phyloP scores from a whole-genome alignment of 78 protist species.

The Dictyostelium firmibasis region DNA sequence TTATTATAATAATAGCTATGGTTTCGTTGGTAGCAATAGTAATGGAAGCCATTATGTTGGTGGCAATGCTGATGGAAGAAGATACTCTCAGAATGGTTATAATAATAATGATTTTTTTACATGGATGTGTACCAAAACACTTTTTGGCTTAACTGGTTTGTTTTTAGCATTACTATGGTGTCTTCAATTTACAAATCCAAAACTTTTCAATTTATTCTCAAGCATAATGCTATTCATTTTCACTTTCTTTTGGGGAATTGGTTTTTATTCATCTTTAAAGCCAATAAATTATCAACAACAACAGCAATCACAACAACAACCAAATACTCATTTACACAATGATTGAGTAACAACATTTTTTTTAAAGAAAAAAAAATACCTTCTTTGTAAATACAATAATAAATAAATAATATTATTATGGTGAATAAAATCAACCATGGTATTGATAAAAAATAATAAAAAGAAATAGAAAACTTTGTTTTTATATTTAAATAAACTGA shows the following conservation, averaged over 20 bases:
- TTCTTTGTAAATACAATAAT: neutral
- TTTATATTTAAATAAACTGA: no score
- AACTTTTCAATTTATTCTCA: conserved; percentile 29
- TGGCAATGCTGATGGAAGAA: neutral
- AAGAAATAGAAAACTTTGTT: neutral
- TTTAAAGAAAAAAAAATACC: neutral
- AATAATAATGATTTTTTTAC: neutral
- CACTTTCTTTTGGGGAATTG: conserved; percentile 49
- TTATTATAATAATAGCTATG: neutral
- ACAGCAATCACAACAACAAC: neutral
- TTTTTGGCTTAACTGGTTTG: conserved; percentile 46
- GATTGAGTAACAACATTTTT: neutral
- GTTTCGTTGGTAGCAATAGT: neutral
- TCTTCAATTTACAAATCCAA: conserved; percentile 42
- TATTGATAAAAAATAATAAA: no score
- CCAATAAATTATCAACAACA: neutral
- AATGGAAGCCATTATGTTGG: neutral
- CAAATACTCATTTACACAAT: neutral
- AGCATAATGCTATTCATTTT: conserved; percentile 17
- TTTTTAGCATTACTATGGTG: conserved; percentile 28
- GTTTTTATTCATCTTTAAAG: conserved; percentile 41
- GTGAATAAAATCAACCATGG: neutral
- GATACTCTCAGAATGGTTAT: neutral
- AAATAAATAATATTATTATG: neutral
- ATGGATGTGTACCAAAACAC: conserved; percentile 50